Evolutionary conservation across 2,329 filamentous ascomycete genomes (phyloP).

Genomic region (Talaromyces verruculosus): DNA sequence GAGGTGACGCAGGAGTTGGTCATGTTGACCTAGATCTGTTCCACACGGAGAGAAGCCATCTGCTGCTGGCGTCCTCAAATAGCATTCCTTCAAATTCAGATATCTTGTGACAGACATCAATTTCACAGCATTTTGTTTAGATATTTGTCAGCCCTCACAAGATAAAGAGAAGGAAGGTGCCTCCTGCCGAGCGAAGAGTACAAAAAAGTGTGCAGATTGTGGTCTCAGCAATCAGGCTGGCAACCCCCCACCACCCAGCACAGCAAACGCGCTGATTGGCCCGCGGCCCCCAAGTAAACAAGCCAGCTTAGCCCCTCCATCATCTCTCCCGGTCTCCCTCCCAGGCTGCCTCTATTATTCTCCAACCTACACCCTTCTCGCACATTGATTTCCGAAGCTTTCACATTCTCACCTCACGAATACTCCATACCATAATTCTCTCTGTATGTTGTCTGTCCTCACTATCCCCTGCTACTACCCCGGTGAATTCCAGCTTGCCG

Average conservation of each 20-base stretch:
- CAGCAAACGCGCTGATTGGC: conserved; percentile 7
- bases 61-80: not conserved
- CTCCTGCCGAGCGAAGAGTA: not conserved
- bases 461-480: not conserved
- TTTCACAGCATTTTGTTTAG: too few relatives aligned
- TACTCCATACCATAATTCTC: not conserved
- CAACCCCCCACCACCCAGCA: not conserved
- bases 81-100: too few relatives aligned
- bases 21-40: not conserved
- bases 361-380: conserved; percentile 6
- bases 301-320: conserved; percentile 15
- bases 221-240: not conserved
- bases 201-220: not conserved
- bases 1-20: not conserved
- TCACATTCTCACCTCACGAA: not conserved
- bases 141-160: not conserved
- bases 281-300: not conserved
- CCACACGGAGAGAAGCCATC: not conserved
- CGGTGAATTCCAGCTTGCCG: not conserved
- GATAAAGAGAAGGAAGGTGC: not conserved
- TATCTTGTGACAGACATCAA: too few relatives aligned
- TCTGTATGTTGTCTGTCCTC: not conserved
- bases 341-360: conserved; percentile 12
- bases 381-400: not conserved
- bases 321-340: not conserved